Conservation (phyloP, 805 yeast genomes). For the Cephaloascus albidus region DNA sequence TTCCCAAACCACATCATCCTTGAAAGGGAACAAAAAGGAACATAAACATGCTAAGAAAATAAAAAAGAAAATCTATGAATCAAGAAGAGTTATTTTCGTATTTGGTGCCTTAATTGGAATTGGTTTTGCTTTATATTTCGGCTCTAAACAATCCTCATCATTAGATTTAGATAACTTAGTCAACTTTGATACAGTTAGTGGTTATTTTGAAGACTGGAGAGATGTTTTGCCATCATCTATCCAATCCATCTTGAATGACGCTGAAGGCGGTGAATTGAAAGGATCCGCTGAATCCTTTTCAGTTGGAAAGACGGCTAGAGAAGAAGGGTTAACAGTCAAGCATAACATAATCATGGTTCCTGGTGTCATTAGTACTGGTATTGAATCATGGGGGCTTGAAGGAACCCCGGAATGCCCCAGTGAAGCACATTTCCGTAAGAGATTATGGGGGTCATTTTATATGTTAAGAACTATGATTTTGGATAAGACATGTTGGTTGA, state of each 20-base stretch:
- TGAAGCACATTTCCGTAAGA: constrained; percentile 75
- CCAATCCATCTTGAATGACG: constrained; percentile 47
- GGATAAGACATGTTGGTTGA: constrained; percentile 90
- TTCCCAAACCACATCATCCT: neutral
- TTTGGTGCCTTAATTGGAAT: constrained; percentile 73
- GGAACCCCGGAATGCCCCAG: constrained; percentile 78
- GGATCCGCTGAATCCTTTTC: constrained; percentile 79
- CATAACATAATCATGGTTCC: constrained; percentile 90
- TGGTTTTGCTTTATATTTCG: constrained; percentile 52
- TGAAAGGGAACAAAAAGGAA: neutral
- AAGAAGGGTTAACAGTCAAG: constrained; percentile 43
- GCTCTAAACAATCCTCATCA: constrained; percentile 29
- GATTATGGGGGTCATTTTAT: constrained; percentile 95
- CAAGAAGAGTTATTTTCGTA: constrained; percentile 52
- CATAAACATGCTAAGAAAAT: neutral
- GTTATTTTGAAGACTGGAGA: constrained; percentile 62
- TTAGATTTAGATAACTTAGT: constrained; percentile 36
- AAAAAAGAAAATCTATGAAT: constrained; percentile 22
- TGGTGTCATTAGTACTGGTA: constrained; percentile 91
- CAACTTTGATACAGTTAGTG: constrained; percentile 48
- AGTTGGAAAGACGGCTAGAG: constrained; percentile 61
- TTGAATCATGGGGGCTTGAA: constrained; percentile 84
- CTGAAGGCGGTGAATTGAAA: constrained; percentile 31
- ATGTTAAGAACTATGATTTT: constrained; percentile 89
- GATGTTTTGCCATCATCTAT: constrained; percentile 62